These are phyloP conservation scores for Alternaria triticina DNA, from an alignment of 2,329 filamentous ascomycete species.

Conservation along the genomic window DNA sequence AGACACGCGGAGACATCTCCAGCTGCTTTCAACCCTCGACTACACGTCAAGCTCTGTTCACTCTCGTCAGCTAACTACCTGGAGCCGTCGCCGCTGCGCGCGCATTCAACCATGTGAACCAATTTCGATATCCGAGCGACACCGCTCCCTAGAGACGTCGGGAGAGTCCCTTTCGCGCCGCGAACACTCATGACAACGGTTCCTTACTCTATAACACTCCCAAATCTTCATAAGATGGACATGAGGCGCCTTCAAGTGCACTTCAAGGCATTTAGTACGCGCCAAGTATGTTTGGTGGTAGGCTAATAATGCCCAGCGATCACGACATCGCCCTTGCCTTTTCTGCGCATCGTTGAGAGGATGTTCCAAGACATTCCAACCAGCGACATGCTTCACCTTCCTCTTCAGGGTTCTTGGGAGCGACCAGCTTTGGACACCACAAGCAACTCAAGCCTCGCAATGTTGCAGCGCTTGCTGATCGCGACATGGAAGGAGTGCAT, in stretches of 20 bases:
- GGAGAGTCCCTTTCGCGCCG: not conserved
- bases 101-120: not conserved
- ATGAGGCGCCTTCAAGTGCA: not conserved
- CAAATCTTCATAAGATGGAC: not conserved
- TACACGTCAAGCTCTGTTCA: not conserved
- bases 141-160: not conserved
- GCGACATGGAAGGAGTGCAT: slow-evolving; percentile 24
- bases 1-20: not conserved
- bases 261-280: not conserved
- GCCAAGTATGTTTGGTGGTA: slow-evolving; percentile 15
- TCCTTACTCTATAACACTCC: not conserved
- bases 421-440: slow-evolving; percentile 18
- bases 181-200: not conserved
- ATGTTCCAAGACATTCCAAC: slow-evolving; percentile 29
- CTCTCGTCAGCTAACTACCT: not conserved
- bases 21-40: not conserved
- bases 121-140: not conserved
- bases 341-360: slow-evolving; percentile 19
- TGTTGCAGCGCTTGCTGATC: slow-evolving; percentile 35
- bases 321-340: slow-evolving; percentile 31
- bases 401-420: slow-evolving; percentile 22
- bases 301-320: slow-evolving; percentile 32
- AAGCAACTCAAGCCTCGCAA: slow-evolving; percentile 35
- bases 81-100: not conserved
- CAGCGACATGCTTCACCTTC: slow-evolving; percentile 34